Evolutionary conservation across 139 green algal genomes (phyloP), one percentile per base, ranked within the genome.

Genomic region (Coelastrella sp.): DNA sequence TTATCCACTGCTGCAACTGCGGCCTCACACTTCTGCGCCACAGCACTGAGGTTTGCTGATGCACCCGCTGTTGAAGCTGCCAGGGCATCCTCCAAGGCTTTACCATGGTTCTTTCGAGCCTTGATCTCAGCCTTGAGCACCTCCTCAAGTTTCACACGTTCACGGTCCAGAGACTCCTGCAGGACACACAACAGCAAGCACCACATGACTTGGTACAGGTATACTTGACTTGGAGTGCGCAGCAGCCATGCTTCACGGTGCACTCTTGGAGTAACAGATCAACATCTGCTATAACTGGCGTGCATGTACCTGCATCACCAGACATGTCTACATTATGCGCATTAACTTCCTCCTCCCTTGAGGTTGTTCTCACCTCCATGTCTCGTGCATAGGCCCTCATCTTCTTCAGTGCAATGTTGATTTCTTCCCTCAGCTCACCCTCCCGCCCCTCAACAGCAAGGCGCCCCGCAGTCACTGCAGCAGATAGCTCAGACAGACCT

Each of bases 151-250:
- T 85, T 84, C 24, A 84, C 17, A 7, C 75, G 58, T 61, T 90
- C 86, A 9, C 86, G 59, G 60, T 90, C 86, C 61, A 90, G 58
- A 11, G 86, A 76, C 72, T 84, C 86, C 86, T 90, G 86, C 27
- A 60, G 4, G 15, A 25, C 25, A 20, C 61, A 87, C 61, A 76
- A 58, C 74, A 80, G 70, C 63, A 72, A 72, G 15, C 63, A 72
- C 12, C 63, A 7, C 5, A 22, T 14, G 12, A 72, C 15, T 72
- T 72, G 63, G 15, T 72, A 17, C 63, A 72, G 15, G 35, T 49
- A 49, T 49, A 49, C 35, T 49, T 49, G 35, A 49, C 35, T 49
- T 49, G 35, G 35, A 49, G 35, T 49, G 35, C 3, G 35, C 35
- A 49, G 35, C 35, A 49, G 35, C 35, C 35, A 49, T 49, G 35